These are phyloP conservation scores for Solanum gandarillasii DNA, from an alignment of 257 asterid species.

Conservation along the genomic window DNA sequence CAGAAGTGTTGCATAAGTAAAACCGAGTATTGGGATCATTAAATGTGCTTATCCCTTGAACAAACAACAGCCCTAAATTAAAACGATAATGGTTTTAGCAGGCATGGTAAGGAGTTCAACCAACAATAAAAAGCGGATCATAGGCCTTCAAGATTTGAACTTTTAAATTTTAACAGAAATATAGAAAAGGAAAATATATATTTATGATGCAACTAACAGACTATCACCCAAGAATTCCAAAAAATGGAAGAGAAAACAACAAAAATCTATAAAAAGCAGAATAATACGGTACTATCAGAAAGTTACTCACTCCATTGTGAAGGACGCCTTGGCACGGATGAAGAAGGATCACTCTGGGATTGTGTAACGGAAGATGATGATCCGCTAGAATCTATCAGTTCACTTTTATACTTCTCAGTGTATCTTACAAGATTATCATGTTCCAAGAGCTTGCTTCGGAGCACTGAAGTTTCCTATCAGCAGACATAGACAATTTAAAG, in stretches of 20 bases:
- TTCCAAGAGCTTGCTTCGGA: conserved; percentile 63
- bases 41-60: not conserved
- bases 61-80: not conserved
- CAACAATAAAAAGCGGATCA: not conserved
- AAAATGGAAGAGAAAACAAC: not conserved
- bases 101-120: not conserved
- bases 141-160: not conserved
- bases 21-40: not conserved
- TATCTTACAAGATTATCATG: conserved; percentile 65
- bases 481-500: not conserved
- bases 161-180: not conserved
- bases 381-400: conserved; percentile 45
- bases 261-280: not conserved
- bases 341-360: conserved; percentile 50
- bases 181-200: not conserved
- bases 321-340: conserved; percentile 54
- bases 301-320: conserved; percentile 68
- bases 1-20: not conserved
- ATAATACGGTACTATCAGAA: not conserved
- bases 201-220: not conserved
- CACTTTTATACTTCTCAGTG: conserved; percentile 56
- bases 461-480: conserved; percentile 70
- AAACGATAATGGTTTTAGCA: not conserved
- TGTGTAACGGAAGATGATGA: conserved; percentile 32
- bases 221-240: not conserved